phyloP scores from a whole-genome alignment of 345 rosid genomes.

The Citrus reticulata region DNA sequence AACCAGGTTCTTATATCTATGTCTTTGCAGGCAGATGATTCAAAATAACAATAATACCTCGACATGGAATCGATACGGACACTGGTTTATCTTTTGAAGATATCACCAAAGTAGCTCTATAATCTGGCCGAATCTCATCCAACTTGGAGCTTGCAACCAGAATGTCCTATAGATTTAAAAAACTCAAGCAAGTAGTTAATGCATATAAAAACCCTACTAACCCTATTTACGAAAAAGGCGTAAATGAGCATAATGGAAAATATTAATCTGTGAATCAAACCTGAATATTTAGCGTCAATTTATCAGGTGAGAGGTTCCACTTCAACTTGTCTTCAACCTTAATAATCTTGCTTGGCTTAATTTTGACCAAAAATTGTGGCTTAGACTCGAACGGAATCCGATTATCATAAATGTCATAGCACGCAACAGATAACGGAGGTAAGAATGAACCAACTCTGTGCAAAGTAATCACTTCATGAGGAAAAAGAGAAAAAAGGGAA shows the following conservation, averaged over 20 bases:
- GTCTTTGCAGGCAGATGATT: background rate
- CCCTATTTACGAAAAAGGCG: background rate
- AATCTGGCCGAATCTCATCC: slow-evolving; percentile 45
- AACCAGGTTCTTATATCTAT: background rate
- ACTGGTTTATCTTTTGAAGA: slow-evolving; percentile 20
- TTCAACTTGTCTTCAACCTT: slow-evolving; percentile 23
- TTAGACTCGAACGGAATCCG: slow-evolving; percentile 31
- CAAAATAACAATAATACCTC: slow-evolving; percentile 33
- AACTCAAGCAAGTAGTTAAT: background rate
- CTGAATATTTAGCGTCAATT: slow-evolving; percentile 35
- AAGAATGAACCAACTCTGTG: slow-evolving; percentile 59
- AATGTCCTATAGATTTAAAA: slow-evolving; percentile 33
- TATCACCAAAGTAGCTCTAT: slow-evolving; percentile 46
- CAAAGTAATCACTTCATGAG: background rate
- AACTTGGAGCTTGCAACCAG: slow-evolving; percentile 35
- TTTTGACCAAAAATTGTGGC: slow-evolving; percentile 35
- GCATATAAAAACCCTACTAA: background rate
- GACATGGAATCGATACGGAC: slow-evolving; percentile 43
- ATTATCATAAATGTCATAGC: slow-evolving; percentile 50
- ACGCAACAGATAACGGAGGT: slow-evolving; percentile 33
- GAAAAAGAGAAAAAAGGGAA: background rate
- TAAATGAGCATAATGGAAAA: background rate
- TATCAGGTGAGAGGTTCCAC: slow-evolving; percentile 33
- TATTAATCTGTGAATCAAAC: slow-evolving; percentile 18
- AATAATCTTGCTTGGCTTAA: slow-evolving; percentile 18